Evolutionary conservation across 768 basidiomycete species (phyloP), one percentile per base, ranked within the genome.

Genomic region (Suillus tomentosus): DNA sequence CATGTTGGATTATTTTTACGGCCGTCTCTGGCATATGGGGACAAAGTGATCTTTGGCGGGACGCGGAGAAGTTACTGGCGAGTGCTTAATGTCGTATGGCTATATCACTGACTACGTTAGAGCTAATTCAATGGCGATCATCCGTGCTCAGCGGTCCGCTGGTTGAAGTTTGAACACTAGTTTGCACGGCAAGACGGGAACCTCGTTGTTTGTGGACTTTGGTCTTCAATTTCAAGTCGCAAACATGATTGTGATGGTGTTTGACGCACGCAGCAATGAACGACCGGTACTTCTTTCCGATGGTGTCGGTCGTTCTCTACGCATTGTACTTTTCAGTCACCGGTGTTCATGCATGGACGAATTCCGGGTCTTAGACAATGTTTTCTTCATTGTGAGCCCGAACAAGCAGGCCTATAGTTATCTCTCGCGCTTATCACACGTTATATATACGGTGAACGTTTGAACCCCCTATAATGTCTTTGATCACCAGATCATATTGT

Each of bases 11-110:
- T 65, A 79, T 92, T 43, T 79, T 94, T 6, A 77, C 87, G 7
- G 83, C 84, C 2, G 77, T 94, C 55, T 82, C 84, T 31, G 84
- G 82, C 22, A 74, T 88, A 3, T 95, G 93, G 93, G 87, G 85
- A 27, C 93, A 95, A 77, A 81, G 79, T 60, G 93, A 95, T 73
- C 76, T 95, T 48, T 95, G 92, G 92, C 77, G 77, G 74, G 92
- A 94, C 70, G 91, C 88, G 24, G 86, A 88, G 69, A 78, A 75
- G n/a, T 78, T 80, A 67, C 70, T 91, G 63, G 63, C 70, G 19
- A 43, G 58, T 64, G 56, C 58, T 51, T 71, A 68, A 37, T 31
- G 27, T 31, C 11, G 10, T 4, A 43, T 19, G 39, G 57, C 11
- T 58, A 27, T 58, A 27, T 31, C 27, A 43, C 42, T 58, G 40